Base-by-base conservation (phyloP, 176 grass and related monocot genomes). In the Cocos nucifera region DNA sequence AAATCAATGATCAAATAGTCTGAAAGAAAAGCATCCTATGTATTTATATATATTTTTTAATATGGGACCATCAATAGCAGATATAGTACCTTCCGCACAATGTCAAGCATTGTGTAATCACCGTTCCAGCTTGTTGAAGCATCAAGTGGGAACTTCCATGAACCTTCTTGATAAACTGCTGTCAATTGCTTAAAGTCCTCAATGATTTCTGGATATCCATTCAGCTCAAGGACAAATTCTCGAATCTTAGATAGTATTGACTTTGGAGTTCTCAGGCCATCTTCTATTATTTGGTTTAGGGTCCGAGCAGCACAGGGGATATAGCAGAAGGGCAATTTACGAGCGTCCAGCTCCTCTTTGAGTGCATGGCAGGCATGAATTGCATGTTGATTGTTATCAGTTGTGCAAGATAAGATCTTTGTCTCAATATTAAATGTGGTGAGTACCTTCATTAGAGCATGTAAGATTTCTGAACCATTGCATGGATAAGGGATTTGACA, bases 171-270 rank as follows among this genome's bases (percentile, higher is more conserved):
- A 79, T 88, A 92, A 73, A 92, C 50, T 58, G 69, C 69, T 60
- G 75, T 53, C 69, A 78, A 78, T 74, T 91, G 87, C 76, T 83
- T 92, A 75, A 97, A 97, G 69, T 85, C 93, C 32, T 88, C 76
- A 61, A 80, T 74, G 61, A 80, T 66, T 22, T 88, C 81, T 54
- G 63, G 68, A 64, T 67, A 77, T 48, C 81, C 85, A 70, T 88
- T 85, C 66, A 77, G 25, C 59, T 81, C 76, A 2, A 88, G 64
- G 57, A 97, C 68, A 79, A 91, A 92, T 57, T 91, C 87, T 23
- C 93, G 80, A 70, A 85, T 73, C 78, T 92, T 97, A 25, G 81
- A 73, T 62, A 97, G 57, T 59, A 83, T 69, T 64, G 75, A 69
- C 57, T 71, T 81, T 56, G 90, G 68, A 80, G 78, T 82, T 79